Percentiles rank a stretch among this genome's conserved stretches.
These are phyloP conservation scores for Trichophyton simii DNA, from an alignment of 2,329 filamentous ascomycete species.

Conservation along the genomic window DNA sequence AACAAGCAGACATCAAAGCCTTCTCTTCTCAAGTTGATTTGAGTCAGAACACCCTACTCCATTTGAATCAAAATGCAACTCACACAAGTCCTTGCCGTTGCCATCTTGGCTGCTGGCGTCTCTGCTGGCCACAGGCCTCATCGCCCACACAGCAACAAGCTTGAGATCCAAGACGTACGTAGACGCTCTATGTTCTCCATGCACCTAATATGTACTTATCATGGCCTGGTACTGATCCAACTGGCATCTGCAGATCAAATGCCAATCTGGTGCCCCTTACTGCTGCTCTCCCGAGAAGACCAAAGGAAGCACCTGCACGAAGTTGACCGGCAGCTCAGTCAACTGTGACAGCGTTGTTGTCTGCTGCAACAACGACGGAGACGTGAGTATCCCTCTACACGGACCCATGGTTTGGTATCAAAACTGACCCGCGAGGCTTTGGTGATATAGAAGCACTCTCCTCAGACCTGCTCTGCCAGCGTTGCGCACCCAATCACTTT, in stretches of 20 bases:
- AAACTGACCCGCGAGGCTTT: background rate
- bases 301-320: background rate
- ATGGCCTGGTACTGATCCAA: background rate
- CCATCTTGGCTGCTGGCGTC: background rate
- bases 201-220: background rate
- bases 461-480: background rate
- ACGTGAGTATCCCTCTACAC: background rate
- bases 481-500: background rate
- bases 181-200: background rate
- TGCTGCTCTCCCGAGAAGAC: background rate
- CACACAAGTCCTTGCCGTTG: background rate
- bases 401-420: background rate
- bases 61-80: background rate
- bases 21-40: background rate
- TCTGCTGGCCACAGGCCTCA: background rate
- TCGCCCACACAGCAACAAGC: background rate
- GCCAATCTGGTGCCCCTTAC: background rate
- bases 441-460: background rate
- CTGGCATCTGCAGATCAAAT: background rate
- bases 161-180: background rate
- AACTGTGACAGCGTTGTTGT: conserved; percentile 2
- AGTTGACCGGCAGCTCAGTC: background rate
- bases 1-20: background rate
- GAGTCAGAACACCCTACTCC: background rate
- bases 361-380: background rate